A percentile compares a stretch with the other conserved stretches of the same genome.
These are phyloP conservation scores for Aethionema arabicum DNA, from an alignment of 345 rosid species.

Conservation along the genomic window DNA sequence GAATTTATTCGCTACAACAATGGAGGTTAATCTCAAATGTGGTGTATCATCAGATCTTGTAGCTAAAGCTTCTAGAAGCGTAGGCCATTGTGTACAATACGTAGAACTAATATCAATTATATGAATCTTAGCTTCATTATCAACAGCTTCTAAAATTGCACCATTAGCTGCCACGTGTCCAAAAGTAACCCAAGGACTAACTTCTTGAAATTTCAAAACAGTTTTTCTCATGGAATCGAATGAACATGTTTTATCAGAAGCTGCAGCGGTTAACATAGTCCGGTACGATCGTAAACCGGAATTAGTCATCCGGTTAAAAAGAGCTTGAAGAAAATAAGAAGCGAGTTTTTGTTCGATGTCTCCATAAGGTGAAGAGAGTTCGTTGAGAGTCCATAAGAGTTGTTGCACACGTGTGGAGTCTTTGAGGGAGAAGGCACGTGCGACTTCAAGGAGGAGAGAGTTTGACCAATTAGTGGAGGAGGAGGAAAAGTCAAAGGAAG, in stretches of 20 bases:
- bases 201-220: constrained; percentile 88
- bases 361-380: constrained; percentile 81
- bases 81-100: constrained; percentile 97
- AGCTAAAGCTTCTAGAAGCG: constrained; percentile 92
- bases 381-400: constrained; percentile 91
- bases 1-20: constrained; percentile 45
- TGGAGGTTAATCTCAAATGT: constrained; percentile 66
- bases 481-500: constrained; percentile 64
- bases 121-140: constrained; percentile 74
- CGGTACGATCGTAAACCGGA: constrained; percentile 70
- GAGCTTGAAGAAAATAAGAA: constrained; percentile 83
- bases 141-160: constrained; percentile 89
- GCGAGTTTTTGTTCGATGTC: constrained; percentile 83
- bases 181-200: constrained; percentile 93
- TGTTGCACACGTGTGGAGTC: constrained; percentile 72
- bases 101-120: constrained; percentile 89
- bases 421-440: constrained; percentile 64
- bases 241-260: constrained; percentile 68
- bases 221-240: constrained; percentile 80
- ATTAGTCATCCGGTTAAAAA: constrained; percentile 82
- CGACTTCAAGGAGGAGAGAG: constrained; percentile 64
- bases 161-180: constrained; percentile 97
- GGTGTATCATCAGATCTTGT: constrained; percentile 93
- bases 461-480: constrained; percentile 60
- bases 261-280: constrained; percentile 51